Percentiles rank a stretch among this genome's conserved stretches.
Conservation (phyloP, 495 filamentous ascomycete species). For the Penicillium chermesinum region DNA sequence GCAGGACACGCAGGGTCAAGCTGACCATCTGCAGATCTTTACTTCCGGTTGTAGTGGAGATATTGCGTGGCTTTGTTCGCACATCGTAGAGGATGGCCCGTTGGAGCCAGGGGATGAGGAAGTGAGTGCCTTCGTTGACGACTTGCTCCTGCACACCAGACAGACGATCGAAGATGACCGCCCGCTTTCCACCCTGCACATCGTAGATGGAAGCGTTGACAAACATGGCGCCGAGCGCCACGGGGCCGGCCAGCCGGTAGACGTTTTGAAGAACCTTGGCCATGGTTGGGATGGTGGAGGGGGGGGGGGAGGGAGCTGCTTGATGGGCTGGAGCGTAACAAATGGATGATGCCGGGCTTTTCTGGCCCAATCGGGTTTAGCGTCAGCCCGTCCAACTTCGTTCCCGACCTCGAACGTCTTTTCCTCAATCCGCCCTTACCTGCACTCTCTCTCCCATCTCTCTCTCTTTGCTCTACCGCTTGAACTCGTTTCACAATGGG, state of each 20-base stretch:
- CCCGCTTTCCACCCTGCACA: slow-evolving; percentile 86
- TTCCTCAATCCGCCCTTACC: slow-evolving; percentile 22
- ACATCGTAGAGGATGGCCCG: slow-evolving; percentile 95
- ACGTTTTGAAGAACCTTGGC: slow-evolving; percentile 55
- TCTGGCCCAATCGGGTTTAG: slow-evolving; percentile 44
- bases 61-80: slow-evolving; percentile 92
- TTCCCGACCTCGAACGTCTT: slow-evolving; percentile 28
- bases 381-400: slow-evolving; percentile 30
- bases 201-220: slow-evolving; percentile 85
- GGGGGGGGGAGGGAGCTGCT: slow-evolving; percentile 19
- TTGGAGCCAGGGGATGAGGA: slow-evolving; percentile 94
- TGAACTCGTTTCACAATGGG: slow-evolving; percentile 55
- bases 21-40: slow-evolving; percentile 99
- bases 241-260: slow-evolving; percentile 68
- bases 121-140: slow-evolving; percentile 94
- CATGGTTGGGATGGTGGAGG: slow-evolving; percentile 41
- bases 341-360: slow-evolving; percentile 35
- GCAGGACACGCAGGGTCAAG: slow-evolving; percentile 91
- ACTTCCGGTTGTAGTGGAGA: slow-evolving; percentile 95
- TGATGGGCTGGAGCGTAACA: slow-evolving; percentile 20
- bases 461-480: slow-evolving; percentile 14
- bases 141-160: slow-evolving; percentile 90
- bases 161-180: slow-evolving; percentile 96
- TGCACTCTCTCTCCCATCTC: slow-evolving; percentile 15
- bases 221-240: slow-evolving; percentile 55